Conservation (phyloP, 2,329 filamentous ascomycete species). For the Ophiostoma angusticollis region DNA sequence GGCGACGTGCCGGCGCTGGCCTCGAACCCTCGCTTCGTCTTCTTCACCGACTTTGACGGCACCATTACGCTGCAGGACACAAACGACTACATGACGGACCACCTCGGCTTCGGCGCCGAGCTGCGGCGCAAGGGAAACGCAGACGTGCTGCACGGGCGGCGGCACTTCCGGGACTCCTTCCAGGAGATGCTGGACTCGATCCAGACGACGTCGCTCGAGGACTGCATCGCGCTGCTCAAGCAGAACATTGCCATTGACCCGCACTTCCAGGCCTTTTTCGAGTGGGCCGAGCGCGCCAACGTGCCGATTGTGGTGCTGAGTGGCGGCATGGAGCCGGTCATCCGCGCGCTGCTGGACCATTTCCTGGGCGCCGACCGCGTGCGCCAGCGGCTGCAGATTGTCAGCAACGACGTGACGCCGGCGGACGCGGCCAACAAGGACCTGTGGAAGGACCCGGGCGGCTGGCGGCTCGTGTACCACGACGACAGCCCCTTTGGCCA, state of each 20-base stretch:
- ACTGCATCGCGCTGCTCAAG: conserved; percentile 68
- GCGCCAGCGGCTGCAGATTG: conserved; percentile 63
- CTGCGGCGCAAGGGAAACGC: conserved; percentile 61
- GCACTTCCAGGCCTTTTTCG: conserved; percentile 75
- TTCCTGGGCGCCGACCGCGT: conserved; percentile 65
- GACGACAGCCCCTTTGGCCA: conserved; percentile 90
- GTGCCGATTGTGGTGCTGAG: conserved; percentile 87
- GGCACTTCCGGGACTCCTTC: conserved; percentile 76
- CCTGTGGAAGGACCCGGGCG: conserved; percentile 59
- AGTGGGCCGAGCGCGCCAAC: conserved; percentile 68
- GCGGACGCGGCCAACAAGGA: conserved; percentile 37
- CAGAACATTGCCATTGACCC: conserved; percentile 82
- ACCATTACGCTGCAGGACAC: conserved; percentile 68
- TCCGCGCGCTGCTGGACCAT: conserved; percentile 67
- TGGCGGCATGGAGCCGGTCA: conserved; percentile 86
- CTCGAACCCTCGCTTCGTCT: conserved; percentile 76
- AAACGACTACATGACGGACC: conserved; percentile 72
- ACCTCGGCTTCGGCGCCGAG: conserved; percentile 67
- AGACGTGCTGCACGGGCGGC: conserved; percentile 58
- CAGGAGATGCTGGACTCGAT: conserved; percentile 85
- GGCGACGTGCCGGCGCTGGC: conserved; percentile 42
- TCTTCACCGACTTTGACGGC: conserved; percentile 98
- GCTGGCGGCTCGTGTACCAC: conserved; percentile 81
- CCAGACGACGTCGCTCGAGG: conserved; percentile 55
- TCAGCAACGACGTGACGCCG: conserved; percentile 68